Conservation (phyloP, 768 basidiomycete species). For the Psilocybe sp. region DNA sequence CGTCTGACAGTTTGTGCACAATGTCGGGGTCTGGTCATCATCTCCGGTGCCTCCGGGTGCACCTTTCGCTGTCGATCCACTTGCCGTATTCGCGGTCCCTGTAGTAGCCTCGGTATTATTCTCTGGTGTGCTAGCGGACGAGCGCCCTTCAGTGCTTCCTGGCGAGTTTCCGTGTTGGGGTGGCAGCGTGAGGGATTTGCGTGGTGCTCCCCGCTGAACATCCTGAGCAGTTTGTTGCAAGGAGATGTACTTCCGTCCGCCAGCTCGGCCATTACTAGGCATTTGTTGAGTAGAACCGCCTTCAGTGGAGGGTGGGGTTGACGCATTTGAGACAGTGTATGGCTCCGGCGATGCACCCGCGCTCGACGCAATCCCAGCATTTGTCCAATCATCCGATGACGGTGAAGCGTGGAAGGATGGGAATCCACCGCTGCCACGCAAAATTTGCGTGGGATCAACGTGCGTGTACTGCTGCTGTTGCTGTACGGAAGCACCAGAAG, state of each 20-base stretch:
- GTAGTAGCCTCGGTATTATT: conserved; percentile 22
- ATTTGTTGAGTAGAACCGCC: conserved; percentile 27
- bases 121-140: conserved; percentile 71
- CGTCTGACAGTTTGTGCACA: conserved; percentile 94
- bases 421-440: conserved; percentile 35
- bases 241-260: conserved; percentile 60
- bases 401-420: conserved; percentile 70
- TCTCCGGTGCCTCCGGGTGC: conserved; percentile 54
- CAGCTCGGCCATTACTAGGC: conserved; percentile 20
- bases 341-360: conserved; percentile 76
- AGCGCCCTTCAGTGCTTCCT: conserved; percentile 38
- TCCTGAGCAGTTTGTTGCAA: conserved; percentile 62
- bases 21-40: conserved; percentile 69
- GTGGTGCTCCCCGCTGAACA: conserved; percentile 48
- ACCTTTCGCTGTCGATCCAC: conserved; percentile 5
- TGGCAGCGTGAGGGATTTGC: conserved; percentile 12
- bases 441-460: conserved; percentile 93
- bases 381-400: conserved; percentile 82
- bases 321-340: conserved; percentile 64
- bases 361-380: conserved; percentile 50
- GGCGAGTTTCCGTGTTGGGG: conserved; percentile 26
- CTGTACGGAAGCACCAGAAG: too few relatives aligned
- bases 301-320: conserved; percentile 70
- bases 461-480: conserved; percentile 50
- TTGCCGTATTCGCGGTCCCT: too few relatives aligned